Evolutionary conservation across 306 rosid genomes (phyloP).

Genomic region (Corylus americana): DNA sequence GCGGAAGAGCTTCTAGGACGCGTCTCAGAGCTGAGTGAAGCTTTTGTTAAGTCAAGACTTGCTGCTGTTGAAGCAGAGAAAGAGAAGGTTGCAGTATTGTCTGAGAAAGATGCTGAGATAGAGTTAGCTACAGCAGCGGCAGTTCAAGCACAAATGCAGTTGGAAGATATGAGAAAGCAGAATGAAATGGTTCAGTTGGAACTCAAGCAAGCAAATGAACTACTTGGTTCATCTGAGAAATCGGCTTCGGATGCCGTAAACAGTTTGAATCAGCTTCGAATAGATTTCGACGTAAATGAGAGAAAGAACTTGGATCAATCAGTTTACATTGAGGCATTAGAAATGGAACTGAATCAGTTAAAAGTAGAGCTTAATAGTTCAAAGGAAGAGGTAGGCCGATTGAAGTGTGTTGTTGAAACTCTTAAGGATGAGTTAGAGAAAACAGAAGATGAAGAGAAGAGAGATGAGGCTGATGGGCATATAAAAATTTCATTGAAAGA

Average conservation of each 20-base stretch:
- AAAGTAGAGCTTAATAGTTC: constrained; percentile 37
- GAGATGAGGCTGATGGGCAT: constrained; percentile 23
- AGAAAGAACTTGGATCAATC: constrained; percentile 38
- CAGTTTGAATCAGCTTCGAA: constrained; percentile 26
- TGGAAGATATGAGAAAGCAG: constrained; percentile 42
- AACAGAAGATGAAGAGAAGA: constrained; percentile 25
- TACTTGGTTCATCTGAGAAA: constrained; percentile 21
- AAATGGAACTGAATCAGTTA: constrained; percentile 43
- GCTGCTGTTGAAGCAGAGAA: constrained; percentile 43
- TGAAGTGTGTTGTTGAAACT: constrained; percentile 38
- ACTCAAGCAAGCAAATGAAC: constrained; percentile 28
- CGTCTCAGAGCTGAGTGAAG: constrained; percentile 54
- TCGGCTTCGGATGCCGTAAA: constrained; percentile 23
- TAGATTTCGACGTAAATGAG: constrained; percentile 42
- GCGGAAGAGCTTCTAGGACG: constrained; percentile 42
- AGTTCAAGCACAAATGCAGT: constrained; percentile 32
- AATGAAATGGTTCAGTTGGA: constrained; percentile 29
- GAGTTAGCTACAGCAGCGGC: constrained; percentile 40
- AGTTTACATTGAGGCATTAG: constrained; percentile 36
- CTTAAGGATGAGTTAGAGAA: constrained; percentile 40
- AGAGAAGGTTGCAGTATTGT: constrained; percentile 40
- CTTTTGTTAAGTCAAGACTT: constrained; percentile 34
- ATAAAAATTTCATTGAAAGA: constrained; percentile 38
- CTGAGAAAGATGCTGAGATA: constrained; percentile 48
- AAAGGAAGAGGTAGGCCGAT: constrained; percentile 41